A percentile compares a stretch with the other conserved stretches of the same genome.
Conservation (phyloP, 139 green algal genomes). For the Closterium sp. region DNA sequence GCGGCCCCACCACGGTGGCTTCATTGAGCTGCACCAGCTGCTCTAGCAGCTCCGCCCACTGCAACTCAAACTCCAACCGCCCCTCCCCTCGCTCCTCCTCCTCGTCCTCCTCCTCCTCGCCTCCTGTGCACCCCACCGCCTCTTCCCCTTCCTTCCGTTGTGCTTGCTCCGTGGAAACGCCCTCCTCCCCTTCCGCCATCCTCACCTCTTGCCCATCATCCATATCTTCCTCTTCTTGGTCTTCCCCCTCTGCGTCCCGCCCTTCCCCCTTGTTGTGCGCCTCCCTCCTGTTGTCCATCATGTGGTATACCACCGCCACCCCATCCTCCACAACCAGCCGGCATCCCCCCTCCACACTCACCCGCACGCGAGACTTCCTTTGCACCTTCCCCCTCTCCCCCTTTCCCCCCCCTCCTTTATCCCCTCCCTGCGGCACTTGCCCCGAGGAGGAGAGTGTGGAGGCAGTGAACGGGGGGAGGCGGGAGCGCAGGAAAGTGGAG, state of each 20-base stretch:
- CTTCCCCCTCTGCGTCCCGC: neutral
- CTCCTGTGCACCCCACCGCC: neutral
- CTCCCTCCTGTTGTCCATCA: slow-evolving; percentile 18
- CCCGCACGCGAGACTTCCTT: neutral
- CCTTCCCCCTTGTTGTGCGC: slow-evolving; percentile 28
- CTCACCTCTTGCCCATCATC: neutral
- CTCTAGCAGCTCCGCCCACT: slow-evolving; percentile 12
- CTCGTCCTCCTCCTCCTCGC: neutral
- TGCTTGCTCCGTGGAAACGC: neutral
- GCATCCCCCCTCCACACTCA: neutral
- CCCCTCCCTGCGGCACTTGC: neutral
- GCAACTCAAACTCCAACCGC: slow-evolving; percentile 6
- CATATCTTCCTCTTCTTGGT: slow-evolving; percentile 3
- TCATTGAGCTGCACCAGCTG: neutral
- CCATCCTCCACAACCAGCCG: slow-evolving; percentile 44
- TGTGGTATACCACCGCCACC: slow-evolving; percentile 38
- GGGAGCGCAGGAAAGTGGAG: slow-evolving; percentile 27
- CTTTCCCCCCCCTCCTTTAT: neutral
- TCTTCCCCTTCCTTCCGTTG: neutral
- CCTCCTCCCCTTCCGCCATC: neutral
- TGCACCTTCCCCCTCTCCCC: neutral
- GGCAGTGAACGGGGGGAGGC: slow-evolving; percentile 1
- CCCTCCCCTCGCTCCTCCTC: neutral
- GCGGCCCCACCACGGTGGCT: too few relatives aligned
- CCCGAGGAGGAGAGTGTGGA: neutral